These are phyloP conservation scores for Fermentozyma sake DNA, from an alignment of 1,139 yeast genomes.

Conservation along the genomic window DNA sequence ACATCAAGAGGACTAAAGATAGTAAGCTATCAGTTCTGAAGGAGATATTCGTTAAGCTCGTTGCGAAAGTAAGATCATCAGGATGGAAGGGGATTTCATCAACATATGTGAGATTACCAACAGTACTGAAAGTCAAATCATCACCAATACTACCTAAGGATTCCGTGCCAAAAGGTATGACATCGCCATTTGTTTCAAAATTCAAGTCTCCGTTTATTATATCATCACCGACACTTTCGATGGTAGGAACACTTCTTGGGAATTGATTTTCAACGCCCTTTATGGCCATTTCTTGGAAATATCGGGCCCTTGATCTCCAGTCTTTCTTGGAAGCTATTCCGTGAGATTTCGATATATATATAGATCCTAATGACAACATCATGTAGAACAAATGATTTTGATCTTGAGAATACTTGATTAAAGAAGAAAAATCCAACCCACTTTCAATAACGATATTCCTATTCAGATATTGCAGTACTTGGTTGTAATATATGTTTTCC, in stretches of 20 bases:
- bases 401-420: slow-evolving; percentile 22
- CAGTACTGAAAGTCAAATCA: too few relatives aligned
- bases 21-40: slow-evolving; percentile 17
- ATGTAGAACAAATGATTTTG: slow-evolving; percentile 22
- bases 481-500: slow-evolving; percentile 11
- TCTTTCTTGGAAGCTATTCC: slow-evolving; percentile 7
- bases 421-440: slow-evolving; percentile 19
- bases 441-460: slow-evolving; percentile 17
- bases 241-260: too few relatives aligned
- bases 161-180: too few relatives aligned
- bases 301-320: slow-evolving; percentile 17
- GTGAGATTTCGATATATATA: slow-evolving; percentile 19
- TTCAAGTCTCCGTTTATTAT: too few relatives aligned
- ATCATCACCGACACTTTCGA: background rate
- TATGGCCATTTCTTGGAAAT: slow-evolving; percentile 17
- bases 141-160: too few relatives aligned
- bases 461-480: slow-evolving; percentile 7
- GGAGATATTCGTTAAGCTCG: slow-evolving; percentile 1
- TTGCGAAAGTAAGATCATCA: slow-evolving; percentile 1
- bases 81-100: too few relatives aligned
- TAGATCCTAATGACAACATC: slow-evolving; percentile 23
- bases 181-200: too few relatives aligned
- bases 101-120: too few relatives aligned
- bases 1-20: slow-evolving; percentile 20
- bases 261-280: slow-evolving; percentile 1